Evolutionary conservation across 148 eudicot species (phyloP).

Genomic region (Spergularia bocconei): DNA sequence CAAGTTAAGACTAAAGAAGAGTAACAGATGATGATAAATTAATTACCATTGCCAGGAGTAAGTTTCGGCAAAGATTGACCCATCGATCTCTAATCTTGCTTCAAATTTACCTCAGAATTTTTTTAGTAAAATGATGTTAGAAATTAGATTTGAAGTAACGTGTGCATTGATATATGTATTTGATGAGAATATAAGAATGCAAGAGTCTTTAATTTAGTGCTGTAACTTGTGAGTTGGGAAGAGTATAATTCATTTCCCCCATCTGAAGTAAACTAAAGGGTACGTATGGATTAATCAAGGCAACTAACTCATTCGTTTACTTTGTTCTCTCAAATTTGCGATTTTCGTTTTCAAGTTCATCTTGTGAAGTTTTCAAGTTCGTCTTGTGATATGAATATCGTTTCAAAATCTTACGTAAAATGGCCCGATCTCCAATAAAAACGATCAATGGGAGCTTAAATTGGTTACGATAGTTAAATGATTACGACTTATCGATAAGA

Average conservation of each 20-base stretch:
- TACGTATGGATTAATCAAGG: background rate
- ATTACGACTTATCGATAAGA: too few species aligned
- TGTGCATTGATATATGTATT: background rate
- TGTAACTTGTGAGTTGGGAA: slow-evolving; percentile 26
- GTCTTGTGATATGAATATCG: too few species aligned
- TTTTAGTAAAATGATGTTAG: background rate
- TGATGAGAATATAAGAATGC: background rate
- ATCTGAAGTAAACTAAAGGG: slow-evolving; percentile 24
- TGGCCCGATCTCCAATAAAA: too few species aligned
- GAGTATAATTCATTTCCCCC: slow-evolving; percentile 34
- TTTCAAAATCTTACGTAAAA: too few species aligned
- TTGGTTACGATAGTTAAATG: too few species aligned
- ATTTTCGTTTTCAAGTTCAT: too few species aligned
- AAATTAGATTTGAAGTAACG: background rate
- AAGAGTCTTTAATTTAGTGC: too few species aligned
- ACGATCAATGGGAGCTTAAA: too few species aligned
- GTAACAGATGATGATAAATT: background rate
- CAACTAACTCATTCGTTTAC: background rate
- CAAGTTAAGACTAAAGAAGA: background rate
- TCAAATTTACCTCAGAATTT: background rate
- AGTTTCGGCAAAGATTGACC: slow-evolving; percentile 30
- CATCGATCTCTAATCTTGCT: slow-evolving; percentile 14
- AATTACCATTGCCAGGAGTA: slow-evolving; percentile 28
- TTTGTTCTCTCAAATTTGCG: background rate
- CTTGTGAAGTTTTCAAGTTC: too few species aligned